A percentile compares a stretch with the other conserved stretches of the same genome.
Conservation (phyloP, 352 stramenopile species). For the Phytophthora chlamydospora region DNA sequence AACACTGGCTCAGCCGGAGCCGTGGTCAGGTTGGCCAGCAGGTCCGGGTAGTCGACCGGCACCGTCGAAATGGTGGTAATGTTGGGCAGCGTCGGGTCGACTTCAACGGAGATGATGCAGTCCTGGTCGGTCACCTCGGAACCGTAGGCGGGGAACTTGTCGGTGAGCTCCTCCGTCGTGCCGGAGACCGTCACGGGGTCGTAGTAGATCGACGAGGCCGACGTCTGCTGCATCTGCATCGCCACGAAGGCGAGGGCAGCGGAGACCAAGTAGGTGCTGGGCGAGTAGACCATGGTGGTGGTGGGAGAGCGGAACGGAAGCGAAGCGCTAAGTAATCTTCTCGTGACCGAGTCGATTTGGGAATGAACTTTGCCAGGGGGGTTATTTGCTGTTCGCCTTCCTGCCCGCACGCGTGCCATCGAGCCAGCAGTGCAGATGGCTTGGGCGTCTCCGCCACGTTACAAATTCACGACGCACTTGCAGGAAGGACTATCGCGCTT, state of each 20-base stretch:
- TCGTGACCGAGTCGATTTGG: slow-evolving; percentile 31
- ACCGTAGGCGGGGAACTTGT: slow-evolving; percentile 23
- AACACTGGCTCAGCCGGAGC: slow-evolving; percentile 10
- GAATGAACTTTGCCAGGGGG: slow-evolving; percentile 17
- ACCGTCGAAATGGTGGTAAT: slow-evolving; percentile 30
- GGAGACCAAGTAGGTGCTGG: slow-evolving; percentile 26
- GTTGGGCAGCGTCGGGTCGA: slow-evolving; percentile 28
- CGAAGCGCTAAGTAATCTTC: slow-evolving; percentile 27
- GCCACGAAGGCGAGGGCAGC: slow-evolving; percentile 20
- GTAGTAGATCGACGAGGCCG: slow-evolving; percentile 28
- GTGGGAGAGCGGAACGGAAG: slow-evolving; percentile 1
- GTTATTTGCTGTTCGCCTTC: slow-evolving; percentile 15
- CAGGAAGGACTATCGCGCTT: not conserved
- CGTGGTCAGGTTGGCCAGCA: slow-evolving; percentile 32
- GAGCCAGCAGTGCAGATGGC: not conserved
- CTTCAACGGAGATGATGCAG: slow-evolving; percentile 21
- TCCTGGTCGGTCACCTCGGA: slow-evolving; percentile 21
- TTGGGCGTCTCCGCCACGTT: no score
- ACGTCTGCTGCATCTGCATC: slow-evolving; percentile 24
- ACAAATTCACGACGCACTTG: not conserved
- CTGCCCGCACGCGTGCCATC: slow-evolving; percentile 2
- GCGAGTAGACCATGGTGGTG: slow-evolving; percentile 32
- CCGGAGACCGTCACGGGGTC: slow-evolving; percentile 12
- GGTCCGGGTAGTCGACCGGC: slow-evolving; percentile 20
- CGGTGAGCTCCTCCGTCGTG: slow-evolving; percentile 18